Evolutionary conservation across 768 basidiomycete genomes (phyloP).

Genomic region (Tricholoma saponaceum): DNA sequence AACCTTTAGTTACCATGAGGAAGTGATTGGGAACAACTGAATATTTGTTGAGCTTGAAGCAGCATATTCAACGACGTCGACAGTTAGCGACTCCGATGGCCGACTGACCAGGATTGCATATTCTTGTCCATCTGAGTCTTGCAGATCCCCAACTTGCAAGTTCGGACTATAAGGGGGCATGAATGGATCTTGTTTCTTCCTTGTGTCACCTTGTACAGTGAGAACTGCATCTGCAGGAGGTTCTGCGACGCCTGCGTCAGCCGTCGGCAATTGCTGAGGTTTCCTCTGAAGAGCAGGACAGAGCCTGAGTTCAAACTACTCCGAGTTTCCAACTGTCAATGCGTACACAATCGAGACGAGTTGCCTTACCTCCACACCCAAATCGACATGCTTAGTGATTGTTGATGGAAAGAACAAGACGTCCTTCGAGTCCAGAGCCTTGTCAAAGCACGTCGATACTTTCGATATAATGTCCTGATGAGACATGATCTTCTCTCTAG

Average conservation of each 20-base stretch:
- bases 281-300: slow-evolving; percentile 88
- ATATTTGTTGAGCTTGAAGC: slow-evolving; percentile 77
- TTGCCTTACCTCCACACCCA: slow-evolving; percentile 54
- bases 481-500: slow-evolving; percentile 20
- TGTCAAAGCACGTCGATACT: slow-evolving; percentile 52
- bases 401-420: slow-evolving; percentile 78
- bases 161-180: slow-evolving; percentile 80
- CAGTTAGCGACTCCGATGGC: neutral
- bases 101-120: slow-evolving; percentile 70
- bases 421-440: slow-evolving; percentile 59
- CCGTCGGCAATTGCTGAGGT: slow-evolving; percentile 44
- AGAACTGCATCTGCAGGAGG: slow-evolving; percentile 22
- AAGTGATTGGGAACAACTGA: slow-evolving; percentile 84
- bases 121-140: slow-evolving; percentile 53
- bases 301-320: slow-evolving; percentile 79
- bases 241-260: slow-evolving; percentile 20
- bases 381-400: slow-evolving; percentile 53
- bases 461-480: slow-evolving; percentile 51
- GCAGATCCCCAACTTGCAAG: slow-evolving; percentile 72
- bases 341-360: neutral
- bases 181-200: slow-evolving; percentile 63
- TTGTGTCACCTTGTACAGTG: slow-evolving; percentile 18
- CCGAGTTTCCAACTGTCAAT: neutral
- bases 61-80: neutral
- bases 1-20: slow-evolving; percentile 83